A percentile compares a stretch with the other conserved stretches of the same genome.
phyloP scores from a whole-genome alignment of 306 rosid species.

The Vachellia pachyceras region DNA sequence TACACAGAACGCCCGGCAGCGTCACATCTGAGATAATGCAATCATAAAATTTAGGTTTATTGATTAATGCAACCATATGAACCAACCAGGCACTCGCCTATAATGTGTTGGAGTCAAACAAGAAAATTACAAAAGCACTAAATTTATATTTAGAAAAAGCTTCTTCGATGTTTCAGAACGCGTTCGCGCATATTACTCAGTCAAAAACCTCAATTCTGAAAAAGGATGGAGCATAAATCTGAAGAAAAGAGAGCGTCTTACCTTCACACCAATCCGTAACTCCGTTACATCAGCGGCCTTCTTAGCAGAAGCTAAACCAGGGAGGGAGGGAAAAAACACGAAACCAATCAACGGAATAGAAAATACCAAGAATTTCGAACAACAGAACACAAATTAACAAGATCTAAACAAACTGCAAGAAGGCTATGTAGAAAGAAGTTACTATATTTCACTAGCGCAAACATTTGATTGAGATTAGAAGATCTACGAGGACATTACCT shows the following conservation, averaged over 20 bases:
- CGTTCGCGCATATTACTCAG: not conserved
- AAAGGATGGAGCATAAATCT: not conserved
- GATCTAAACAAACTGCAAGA: conserved; percentile 29
- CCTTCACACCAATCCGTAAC: conserved; percentile 96
- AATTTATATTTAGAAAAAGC: not conserved
- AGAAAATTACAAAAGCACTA: conserved; percentile 2
- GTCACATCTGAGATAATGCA: not conserved
- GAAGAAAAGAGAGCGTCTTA: conserved; percentile 28
- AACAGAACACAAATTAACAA: not conserved
- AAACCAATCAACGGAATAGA: not conserved
- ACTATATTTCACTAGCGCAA: not conserved
- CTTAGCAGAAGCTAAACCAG: conserved; percentile 63
- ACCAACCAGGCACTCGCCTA: not conserved
- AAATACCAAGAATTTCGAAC: not conserved
- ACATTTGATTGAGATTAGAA: not conserved
- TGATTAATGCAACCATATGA: not conserved
- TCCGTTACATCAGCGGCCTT: conserved; percentile 70
- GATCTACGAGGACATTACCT: conserved; percentile 43
- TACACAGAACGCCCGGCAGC: not conserved
- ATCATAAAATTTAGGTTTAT: not conserved
- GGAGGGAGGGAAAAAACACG: not conserved
- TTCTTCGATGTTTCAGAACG: not conserved
- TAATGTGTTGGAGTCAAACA: not conserved
- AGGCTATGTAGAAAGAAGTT: not conserved
- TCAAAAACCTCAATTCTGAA: conserved; percentile 3